A percentile compares a stretch with the other conserved stretches of the same genome.
These are phyloP conservation scores for Lonicera japonica DNA, from an alignment of 129 eudicot species.

Conservation along the genomic window DNA sequence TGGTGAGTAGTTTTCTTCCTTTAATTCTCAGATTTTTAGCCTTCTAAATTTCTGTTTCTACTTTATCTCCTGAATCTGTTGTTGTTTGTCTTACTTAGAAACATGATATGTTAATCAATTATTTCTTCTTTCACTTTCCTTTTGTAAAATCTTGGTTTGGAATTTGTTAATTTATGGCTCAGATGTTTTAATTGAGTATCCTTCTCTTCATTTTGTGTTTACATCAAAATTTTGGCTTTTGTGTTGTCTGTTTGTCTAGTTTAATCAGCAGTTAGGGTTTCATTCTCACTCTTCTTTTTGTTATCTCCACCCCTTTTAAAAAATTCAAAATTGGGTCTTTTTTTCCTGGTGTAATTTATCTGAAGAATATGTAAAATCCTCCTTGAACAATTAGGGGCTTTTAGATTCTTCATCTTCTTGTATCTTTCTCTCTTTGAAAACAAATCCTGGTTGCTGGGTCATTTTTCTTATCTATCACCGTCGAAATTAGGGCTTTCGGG, in stretches of 20 bases:
- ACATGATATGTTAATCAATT: background rate
- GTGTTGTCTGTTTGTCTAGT: slow-evolving; percentile 5
- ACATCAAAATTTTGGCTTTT: slow-evolving; percentile 1
- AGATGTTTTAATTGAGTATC: background rate
- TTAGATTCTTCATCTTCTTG: too few species aligned
- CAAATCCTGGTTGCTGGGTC: too few species aligned
- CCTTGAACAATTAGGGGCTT: background rate
- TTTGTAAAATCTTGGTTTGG: background rate
- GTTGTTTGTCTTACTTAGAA: background rate
- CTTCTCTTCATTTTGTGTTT: background rate
- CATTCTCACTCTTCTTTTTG: too few species aligned
- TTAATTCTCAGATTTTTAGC: background rate
- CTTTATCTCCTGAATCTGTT: background rate
- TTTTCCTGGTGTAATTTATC: background rate
- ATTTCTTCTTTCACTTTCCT: background rate
- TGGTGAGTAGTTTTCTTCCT: slow-evolving; percentile 11
- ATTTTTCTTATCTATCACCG: too few species aligned
- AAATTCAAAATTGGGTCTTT: background rate
- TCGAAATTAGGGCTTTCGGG: too few species aligned
- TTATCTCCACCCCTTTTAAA: background rate
- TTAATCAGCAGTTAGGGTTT: slow-evolving; percentile 13
- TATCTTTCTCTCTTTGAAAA: too few species aligned
- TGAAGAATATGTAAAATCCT: background rate
- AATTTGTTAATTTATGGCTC: background rate
- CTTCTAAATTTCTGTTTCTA: background rate